Evolutionary conservation across 352 stramenopile genomes (phyloP), one percentile per base, ranked within the genome.

Genomic region (Phytopythium ostracodes): DNA sequence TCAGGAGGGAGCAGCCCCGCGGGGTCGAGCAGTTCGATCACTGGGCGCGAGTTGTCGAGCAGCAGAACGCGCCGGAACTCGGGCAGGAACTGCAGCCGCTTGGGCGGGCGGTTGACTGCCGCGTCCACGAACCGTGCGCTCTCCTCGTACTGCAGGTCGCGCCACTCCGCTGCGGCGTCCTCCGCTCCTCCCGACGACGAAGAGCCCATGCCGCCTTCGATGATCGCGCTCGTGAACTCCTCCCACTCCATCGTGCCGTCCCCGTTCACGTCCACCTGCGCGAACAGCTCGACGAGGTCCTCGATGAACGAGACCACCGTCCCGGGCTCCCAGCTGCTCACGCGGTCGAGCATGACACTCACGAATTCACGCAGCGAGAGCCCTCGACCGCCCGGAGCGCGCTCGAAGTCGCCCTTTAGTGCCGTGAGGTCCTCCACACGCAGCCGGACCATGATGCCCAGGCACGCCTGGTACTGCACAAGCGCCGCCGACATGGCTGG

Each of bases 211-310:
- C 84, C 82, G 29, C 77, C 81, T 61, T 93, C 84, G 56, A 93
- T 91, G 56, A 93, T 88, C 10, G 82, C 81, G 29, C 75, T 88
- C 35, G 84, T 93, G 53, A 93, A 93, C 63, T 93, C 84, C 31
- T 93, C 84, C 84, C 84, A 93, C 54, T 87, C 79, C 84, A 91
- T 93, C 12, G 76, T 77, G 25, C 84, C 84, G 62, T 91, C 81
- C 14, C 81, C 81, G 31, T 91, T 91, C 57, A 91, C 82, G 50
- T 90, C 84, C 29, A 93, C 80, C 50, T 91, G 80, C 8, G 74
- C 75, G 36, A 91, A 93, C 1, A 93, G 70, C 64, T 93, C 84
- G 9, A 89, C 58, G n/a, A 93, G 71, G 55, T 93, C 82, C 40
- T 89, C 62, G 38, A 93, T 82, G 43, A 93, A 87, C 17, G 62